Conservation (phyloP, 2,329 filamentous ascomycete genomes). For the Hymenoscyphus scutula region DNA sequence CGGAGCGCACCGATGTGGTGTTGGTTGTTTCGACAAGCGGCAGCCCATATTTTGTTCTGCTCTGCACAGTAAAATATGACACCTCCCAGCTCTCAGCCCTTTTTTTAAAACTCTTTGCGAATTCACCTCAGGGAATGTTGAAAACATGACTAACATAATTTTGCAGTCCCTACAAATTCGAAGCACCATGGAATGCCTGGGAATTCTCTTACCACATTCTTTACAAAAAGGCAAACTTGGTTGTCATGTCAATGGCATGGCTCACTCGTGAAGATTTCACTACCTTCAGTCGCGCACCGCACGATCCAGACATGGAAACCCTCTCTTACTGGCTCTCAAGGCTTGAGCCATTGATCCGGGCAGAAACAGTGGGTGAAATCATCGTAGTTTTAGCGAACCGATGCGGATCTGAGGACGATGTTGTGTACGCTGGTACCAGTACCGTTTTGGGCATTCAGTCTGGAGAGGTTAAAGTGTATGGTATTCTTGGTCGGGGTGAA, state of each 20-base stretch:
- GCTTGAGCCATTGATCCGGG: slow-evolving; percentile 61
- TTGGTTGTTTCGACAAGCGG: slow-evolving; percentile 1
- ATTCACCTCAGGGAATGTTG: not conserved
- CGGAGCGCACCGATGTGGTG: not conserved
- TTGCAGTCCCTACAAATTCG: slow-evolving; percentile 49
- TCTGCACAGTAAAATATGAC: not conserved
- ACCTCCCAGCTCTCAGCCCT: not conserved
- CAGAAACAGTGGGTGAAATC: slow-evolving; percentile 54
- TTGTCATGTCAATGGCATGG: slow-evolving; percentile 78
- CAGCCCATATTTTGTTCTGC: not conserved
- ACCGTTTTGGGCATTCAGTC: slow-evolving; percentile 64
- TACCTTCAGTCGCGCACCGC: slow-evolving; percentile 46
- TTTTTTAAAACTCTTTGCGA: not conserved
- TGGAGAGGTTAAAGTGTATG: slow-evolving; percentile 67
- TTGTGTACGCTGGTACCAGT: slow-evolving; percentile 71
- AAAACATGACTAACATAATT: slow-evolving; percentile 21
- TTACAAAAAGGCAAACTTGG: slow-evolving; percentile 54
- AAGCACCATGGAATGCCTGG: slow-evolving; percentile 48
- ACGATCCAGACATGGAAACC: slow-evolving; percentile 69
- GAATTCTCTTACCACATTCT: slow-evolving; percentile 55
- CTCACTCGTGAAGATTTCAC: slow-evolving; percentile 56
- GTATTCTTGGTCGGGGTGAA: slow-evolving; percentile 67
- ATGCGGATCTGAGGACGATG: slow-evolving; percentile 62
- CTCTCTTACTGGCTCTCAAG: slow-evolving; percentile 73
- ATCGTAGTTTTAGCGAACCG: slow-evolving; percentile 72